Evolutionary conservation across 2,329 filamentous ascomycete species (phyloP), one percentile per base, ranked within the genome.

Genomic region (Dothistroma septosporum): DNA sequence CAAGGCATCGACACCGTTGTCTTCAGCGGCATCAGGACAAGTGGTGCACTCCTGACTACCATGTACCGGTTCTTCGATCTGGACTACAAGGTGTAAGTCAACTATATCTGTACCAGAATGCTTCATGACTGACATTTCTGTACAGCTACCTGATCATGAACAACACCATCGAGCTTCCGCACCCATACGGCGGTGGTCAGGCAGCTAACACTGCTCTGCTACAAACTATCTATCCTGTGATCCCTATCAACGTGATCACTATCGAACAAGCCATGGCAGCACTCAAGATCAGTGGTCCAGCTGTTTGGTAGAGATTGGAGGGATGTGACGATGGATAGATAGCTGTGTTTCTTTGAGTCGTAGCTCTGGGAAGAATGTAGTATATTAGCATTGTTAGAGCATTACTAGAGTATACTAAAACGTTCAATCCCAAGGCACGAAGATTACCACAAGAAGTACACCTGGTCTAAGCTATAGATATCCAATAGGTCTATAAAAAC

Each of bases 41-140:
- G 75, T 1, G 78, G 76, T 0, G 77, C 78, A 1, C 72, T 79
- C 4, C 69, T 79, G 70, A 72, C 69, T 48, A 79, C 77, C 9
- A 68, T 75, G 5, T 79, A 79, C 60, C 71, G 72, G 10, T 61
- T 79, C 16, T 79, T 79, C 53, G 76, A 79, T 63, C 60, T 78
- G 33, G 76, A 78, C 58, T 79, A 76, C 59, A 73, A 76, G 12
- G 71, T 79, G 33, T 77, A 70, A 61, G 74, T 77, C n/a, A 7
- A 41, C 21, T 16, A 44, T 16, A 8, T 53, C 10, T 24, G 21
- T 12, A 16, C 37, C 31, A 10, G 47, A 22, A 55, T 52, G 52
- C 7, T 31, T 58, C 19, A 48, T 58, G 52, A 28, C 14, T 28
- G 37, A 47, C 21, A 19, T 11, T 35, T 11, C 35, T n/a, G 2